phyloP scores from a whole-genome alignment of 208 protist species.

The Endotrypanum monterogeii region DNA sequence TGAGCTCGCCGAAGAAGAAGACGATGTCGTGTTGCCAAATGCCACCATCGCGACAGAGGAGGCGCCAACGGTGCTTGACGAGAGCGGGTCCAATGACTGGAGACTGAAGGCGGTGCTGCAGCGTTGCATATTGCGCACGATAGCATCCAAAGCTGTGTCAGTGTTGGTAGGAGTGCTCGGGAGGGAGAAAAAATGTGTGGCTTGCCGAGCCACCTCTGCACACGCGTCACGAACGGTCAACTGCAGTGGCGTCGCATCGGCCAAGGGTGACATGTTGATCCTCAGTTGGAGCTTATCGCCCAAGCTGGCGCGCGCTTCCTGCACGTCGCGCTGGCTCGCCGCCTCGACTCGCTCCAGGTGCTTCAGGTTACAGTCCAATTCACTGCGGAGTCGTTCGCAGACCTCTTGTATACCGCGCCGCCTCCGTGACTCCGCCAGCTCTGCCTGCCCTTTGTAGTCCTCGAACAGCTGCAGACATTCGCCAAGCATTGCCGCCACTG shows the following conservation, averaged over 20 bases:
- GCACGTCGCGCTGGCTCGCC: slow-evolving; percentile 15
- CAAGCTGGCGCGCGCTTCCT: slow-evolving; percentile 14
- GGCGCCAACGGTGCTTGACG: slow-evolving; percentile 14
- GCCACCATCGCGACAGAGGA: neutral
- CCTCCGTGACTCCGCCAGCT: slow-evolving; percentile 13
- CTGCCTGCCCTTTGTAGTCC: slow-evolving; percentile 10
- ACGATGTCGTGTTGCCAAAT: slow-evolving; percentile 1
- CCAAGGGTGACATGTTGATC: slow-evolving; percentile 11
- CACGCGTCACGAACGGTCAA: slow-evolving; percentile 54
- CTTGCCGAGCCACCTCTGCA: slow-evolving; percentile 40
- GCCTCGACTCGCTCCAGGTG: slow-evolving; percentile 29
- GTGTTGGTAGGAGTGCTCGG: slow-evolving; percentile 29
- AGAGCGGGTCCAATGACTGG: slow-evolving; percentile 26
- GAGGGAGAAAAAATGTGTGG: slow-evolving; percentile 37
- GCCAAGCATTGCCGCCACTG: slow-evolving; percentile 27
- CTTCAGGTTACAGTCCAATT: slow-evolving; percentile 23
- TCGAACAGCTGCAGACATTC: slow-evolving; percentile 25
- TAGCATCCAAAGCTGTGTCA: slow-evolving; percentile 39
- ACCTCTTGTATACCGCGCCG: slow-evolving; percentile 21
- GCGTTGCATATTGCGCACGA: slow-evolving; percentile 37
- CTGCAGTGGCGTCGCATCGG: slow-evolving; percentile 36
- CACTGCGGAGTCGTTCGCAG: slow-evolving; percentile 31
- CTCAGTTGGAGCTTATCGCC: slow-evolving; percentile 17
- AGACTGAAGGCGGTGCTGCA: slow-evolving; percentile 24
- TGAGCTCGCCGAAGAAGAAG: slow-evolving; percentile 18